Evolutionary conservation across 2,329 filamentous ascomycete genomes (phyloP), one percentile per base, ranked within the genome.

Genomic region (Tolypocladium sp.): DNA sequence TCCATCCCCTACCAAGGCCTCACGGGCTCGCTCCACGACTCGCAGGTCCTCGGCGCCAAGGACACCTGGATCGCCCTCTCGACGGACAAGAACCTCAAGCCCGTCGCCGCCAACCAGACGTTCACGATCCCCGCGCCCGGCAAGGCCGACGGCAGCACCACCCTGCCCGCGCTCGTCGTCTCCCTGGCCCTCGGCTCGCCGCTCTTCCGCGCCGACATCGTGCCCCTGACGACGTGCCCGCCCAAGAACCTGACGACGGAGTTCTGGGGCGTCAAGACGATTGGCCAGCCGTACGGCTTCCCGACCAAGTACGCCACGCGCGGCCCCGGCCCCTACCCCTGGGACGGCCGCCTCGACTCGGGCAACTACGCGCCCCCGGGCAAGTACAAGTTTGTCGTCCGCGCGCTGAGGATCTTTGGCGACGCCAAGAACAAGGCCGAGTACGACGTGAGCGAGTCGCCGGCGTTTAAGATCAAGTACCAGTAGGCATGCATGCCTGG

Each of bases 321-420:
- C 60, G 66, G 66, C 38, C 6, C 61, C 7, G 60, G 66, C 59
- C 58, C 63, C 6, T 42, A 68, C 7, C 57, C 59, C 0, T 85
- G 79, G 74, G 75, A 79, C 56, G 82, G 82, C 15, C 69, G 71
- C 57, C 68, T 84, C 6, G 70, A 71, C 0, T 74, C 78, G 12
- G 80, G 79, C 17, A 71, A 65, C 1, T 82, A 78, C 60, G 81
- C 75, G 2, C 76, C 79, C 0, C 71, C 74, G 0, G 82, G 82
- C 13, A 64, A 66, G 35, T 84, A 85, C 69, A 78, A 76, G 67
- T 71, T 84, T 56, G 71, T 72, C 1, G 71, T 82, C 37, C 74
- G 75, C 59, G 77, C 80, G 2, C 67, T 84, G 62, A 76, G 74
- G 60, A 75, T 84, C 60, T 82, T 79, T 65, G 82, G 82, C 6